Evolutionary conservation across 2,329 filamentous ascomycete species (phyloP), one percentile per base, ranked within the genome.

Genomic region (Hymenoscyphus fructigenus): DNA sequence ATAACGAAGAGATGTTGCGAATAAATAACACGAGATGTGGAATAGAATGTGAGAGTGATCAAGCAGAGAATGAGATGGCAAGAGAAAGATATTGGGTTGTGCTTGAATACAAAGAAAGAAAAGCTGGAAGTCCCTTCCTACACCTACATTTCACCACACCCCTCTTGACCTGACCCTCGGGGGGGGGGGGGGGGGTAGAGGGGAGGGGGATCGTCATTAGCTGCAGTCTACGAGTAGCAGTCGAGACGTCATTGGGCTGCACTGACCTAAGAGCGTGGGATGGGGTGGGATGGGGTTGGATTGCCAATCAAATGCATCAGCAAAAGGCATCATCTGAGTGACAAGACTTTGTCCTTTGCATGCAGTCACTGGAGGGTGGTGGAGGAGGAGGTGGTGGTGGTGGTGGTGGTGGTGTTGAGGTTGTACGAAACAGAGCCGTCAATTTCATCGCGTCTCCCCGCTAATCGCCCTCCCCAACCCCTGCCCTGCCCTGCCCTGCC

Each of bases 181-280:
- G 14, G 17, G 41, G 6, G 2, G 41, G 15, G 17, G 41, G 41
- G 41, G n/a, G 20, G 7, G 7, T 5, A 6, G n/a, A 20, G 26
- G 23, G 20, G 15, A 29, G 26, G 29, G 47, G 10, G 17, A 29
- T 61, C 57, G 57, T 59, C 57, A 59, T 36, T 36, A 36, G 28
- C 28, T 57, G 55, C 29, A 29, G n/a, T 58, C 59, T 20, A n/a
- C n/a, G n/a, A n/a, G n/a, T n/a, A 26, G 17, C 14, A 50, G n/a
- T 20, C 61, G 26, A 64, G 58, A 68, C 65, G 65, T 68, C 65
- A 67, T 67, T 41, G 47, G 50, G 20, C 29, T 32, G 50, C 60
- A 56, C 44, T 47, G n/a, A n/a, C n/a, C n/a, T n/a, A n/a, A n/a
- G n/a, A n/a, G n/a, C n/a, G n/a, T 36, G 34, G 10, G 44, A 50